Base-by-base conservation (phyloP, 2,329 filamentous ascomycete genomes). In the Cercospora nicotianae region DNA sequence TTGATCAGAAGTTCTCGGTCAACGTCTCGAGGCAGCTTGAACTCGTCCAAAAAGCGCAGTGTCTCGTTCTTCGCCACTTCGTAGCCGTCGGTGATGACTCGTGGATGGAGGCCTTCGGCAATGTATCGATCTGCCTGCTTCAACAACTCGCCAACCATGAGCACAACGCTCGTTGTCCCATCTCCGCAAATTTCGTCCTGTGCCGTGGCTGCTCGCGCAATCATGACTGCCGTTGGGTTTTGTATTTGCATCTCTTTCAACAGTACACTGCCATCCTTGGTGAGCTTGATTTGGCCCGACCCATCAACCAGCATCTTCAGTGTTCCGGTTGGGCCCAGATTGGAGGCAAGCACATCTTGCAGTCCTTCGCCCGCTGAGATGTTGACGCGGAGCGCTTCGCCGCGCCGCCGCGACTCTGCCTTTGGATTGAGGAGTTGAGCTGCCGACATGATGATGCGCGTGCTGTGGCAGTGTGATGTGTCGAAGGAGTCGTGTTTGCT, bases 181-280 rank as follows among this genome's bases (percentile, higher is more conserved):
- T 99, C 95, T 77, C 95, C 95, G 75, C 93, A 96, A 75, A 99
- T 99, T 77, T 99, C 95, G 81, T 99, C 95, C 81, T 99, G 94
- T 73, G 95, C 95, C 42, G 95, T 99, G 67, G 95, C 95, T 76
- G 94, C 93, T 78, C 89, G 83, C 70, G 89, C 89, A 77, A 90
- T 90, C 87, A 90, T 90, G 70, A 90, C 95, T 73, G 95, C 95
- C 39, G 95, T 99, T 30, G 95, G 95, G 81, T 98, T 98, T 84
- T 97, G 94, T 79, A 98, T 98, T 89, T 98, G 94, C 87, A 90
- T 90, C 79, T 90, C 87, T 76, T 87, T 86, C 75, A 90, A 77
- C 73, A 90, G 85, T 69, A 98, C 94, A 77, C 96, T 97, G 79
- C 95, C 95, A 83, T 99, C 95, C 82, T 99, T 99, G 75, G 95